phyloP scores from a whole-genome alignment of 352 stramenopile genomes.

The Thalassiosira pacifica region DNA sequence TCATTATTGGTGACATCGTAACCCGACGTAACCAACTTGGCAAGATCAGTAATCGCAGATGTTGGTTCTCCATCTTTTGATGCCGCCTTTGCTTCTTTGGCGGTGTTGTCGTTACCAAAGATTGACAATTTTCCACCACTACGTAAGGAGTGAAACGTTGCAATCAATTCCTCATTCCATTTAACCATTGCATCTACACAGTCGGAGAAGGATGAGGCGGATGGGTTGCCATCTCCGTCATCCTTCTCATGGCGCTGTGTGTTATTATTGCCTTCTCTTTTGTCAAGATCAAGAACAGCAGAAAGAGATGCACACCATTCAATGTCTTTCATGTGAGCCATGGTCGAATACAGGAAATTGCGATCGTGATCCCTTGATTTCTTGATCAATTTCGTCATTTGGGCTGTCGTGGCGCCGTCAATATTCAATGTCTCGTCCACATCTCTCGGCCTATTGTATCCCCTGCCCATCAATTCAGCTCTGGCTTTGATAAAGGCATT shows the following conservation, averaged over 20 bases:
- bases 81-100: slow-evolving; percentile 14
- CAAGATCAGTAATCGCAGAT: neutral
- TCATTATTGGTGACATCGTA: slow-evolving; percentile 4
- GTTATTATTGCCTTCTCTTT: neutral
- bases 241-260: slow-evolving; percentile 9
- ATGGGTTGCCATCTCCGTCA: neutral
- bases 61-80: slow-evolving; percentile 12
- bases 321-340: slow-evolving; percentile 60
- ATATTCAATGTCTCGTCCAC: slow-evolving; percentile 33
- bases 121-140: slow-evolving; percentile 49
- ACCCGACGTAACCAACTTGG: slow-evolving; percentile 24
- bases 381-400: slow-evolving; percentile 45
- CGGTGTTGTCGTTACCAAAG: neutral
- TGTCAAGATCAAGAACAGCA: slow-evolving; percentile 13
- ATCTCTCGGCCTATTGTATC: slow-evolving; percentile 18
- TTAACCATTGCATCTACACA: slow-evolving; percentile 53
- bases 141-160: slow-evolving; percentile 17
- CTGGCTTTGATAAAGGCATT: slow-evolving; percentile 49
- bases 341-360: slow-evolving; percentile 53
- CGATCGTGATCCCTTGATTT: slow-evolving; percentile 35
- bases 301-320: slow-evolving; percentile 61
- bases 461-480: slow-evolving; percentile 55
- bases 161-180: slow-evolving; percentile 49
- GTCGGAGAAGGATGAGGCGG: slow-evolving; percentile 3
- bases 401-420: neutral